Conservation (phyloP, 75 land plant species). For the Sequoiadendron giganteum region DNA sequence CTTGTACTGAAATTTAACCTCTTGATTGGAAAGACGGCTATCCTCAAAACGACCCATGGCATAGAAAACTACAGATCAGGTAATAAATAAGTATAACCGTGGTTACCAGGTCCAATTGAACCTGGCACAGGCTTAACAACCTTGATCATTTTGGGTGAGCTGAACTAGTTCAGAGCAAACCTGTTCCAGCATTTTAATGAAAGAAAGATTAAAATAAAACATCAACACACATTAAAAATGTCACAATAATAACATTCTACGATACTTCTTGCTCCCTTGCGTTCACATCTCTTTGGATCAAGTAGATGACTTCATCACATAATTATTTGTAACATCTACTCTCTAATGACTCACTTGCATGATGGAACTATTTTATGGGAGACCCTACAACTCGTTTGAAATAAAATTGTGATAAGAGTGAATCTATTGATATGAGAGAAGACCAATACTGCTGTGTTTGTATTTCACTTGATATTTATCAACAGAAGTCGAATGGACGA, state of each 20-base stretch:
- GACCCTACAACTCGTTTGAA: neutral
- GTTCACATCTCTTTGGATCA: too few species aligned
- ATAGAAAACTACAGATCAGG: neutral
- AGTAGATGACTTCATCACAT: neutral
- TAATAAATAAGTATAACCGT: neutral
- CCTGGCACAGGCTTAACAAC: neutral
- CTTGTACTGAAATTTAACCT: neutral
- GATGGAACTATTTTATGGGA: neutral
- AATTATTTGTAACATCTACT: neutral
- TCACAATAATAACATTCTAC: neutral
- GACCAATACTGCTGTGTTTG: neutral
- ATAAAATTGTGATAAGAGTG: too few species aligned
- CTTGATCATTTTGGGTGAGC: neutral
- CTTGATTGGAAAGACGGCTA: neutral
- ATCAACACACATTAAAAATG: neutral
- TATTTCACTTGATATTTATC: neutral
- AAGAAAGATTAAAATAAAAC: neutral
- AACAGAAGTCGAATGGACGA: neutral
- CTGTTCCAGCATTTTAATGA: neutral
- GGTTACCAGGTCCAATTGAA: neutral
- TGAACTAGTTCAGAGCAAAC: neutral
- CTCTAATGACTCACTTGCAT: neutral
- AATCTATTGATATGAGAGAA: neutral
- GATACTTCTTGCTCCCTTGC: neutral
- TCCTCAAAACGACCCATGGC: neutral